A percentile compares a stretch with the other conserved stretches of the same genome.
These are phyloP conservation scores for Cryptococcus amylolentus DNA, from an alignment of 1,284 basidiomycete species.

Conservation along the genomic window DNA sequence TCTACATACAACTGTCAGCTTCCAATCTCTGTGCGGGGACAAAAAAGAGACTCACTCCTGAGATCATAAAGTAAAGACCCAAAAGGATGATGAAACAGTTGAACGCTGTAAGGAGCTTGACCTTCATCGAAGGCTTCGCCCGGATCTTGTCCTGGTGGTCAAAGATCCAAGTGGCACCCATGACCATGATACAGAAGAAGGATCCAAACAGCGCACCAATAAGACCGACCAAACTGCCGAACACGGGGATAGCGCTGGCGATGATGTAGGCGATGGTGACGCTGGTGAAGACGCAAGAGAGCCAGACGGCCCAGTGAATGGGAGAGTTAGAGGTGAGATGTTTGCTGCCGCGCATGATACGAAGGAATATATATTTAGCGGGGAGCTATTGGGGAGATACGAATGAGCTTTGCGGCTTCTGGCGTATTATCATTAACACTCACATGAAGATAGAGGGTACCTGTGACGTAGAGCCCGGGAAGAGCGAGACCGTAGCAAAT, in stretches of 20 bases:
- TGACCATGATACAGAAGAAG: slow-evolving; percentile 28
- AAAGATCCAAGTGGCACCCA: slow-evolving; percentile 4
- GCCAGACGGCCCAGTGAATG: slow-evolving; percentile 36
- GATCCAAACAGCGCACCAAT: slow-evolving; percentile 33
- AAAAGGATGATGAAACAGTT: no score
- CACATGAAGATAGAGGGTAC: slow-evolving; percentile 36
- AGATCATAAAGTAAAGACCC: no score
- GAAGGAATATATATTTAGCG: slow-evolving; percentile 38
- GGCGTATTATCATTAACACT: not conserved
- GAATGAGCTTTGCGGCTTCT: no score
- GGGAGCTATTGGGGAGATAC: slow-evolving; percentile 24
- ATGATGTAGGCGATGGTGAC: slow-evolving; percentile 33
- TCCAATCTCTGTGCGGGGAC: slow-evolving; percentile 4
- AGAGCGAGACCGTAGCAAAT: slow-evolving; percentile 41
- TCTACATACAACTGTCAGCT: slow-evolving; percentile 19
- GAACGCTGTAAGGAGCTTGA: slow-evolving; percentile 8
- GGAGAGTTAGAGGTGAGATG: slow-evolving; percentile 28
- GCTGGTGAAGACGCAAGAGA: slow-evolving; percentile 18
- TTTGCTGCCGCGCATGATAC: slow-evolving; percentile 28
- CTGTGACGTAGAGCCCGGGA: slow-evolving; percentile 35
- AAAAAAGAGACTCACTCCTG: no score
- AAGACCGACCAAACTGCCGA: slow-evolving; percentile 30
- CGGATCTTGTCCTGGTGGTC: slow-evolving; percentile 7
- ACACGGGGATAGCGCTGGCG: slow-evolving; percentile 32
- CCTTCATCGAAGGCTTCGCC: slow-evolving; percentile 29